phyloP scores from a whole-genome alignment of 305 asterid genomes.

The Vinca major region DNA sequence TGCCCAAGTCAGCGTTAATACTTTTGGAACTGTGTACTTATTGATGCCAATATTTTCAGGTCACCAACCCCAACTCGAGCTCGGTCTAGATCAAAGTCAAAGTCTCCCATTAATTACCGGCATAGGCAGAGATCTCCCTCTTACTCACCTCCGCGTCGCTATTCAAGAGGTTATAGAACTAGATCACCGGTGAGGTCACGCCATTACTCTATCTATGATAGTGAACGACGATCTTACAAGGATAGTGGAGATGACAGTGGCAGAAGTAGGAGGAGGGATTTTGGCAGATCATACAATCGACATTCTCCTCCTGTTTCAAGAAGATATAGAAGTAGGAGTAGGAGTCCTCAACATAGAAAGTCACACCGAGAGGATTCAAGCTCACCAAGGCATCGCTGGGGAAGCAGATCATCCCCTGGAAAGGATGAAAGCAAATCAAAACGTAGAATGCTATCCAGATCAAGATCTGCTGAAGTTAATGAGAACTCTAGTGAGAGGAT shows the following conservation, averaged over 20 bases:
- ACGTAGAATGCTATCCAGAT: conserved; percentile 56
- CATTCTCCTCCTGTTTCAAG: conserved; percentile 43
- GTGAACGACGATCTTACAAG: conserved; percentile 57
- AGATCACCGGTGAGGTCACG: conserved; percentile 81
- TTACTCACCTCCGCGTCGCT: conserved; percentile 66
- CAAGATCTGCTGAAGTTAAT: conserved; percentile 50
- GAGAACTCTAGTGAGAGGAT: background rate
- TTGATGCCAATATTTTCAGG: conserved; percentile 33
- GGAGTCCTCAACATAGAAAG: conserved; percentile 60
- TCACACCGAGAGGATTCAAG: conserved; percentile 45
- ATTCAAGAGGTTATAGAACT: conserved; percentile 56
- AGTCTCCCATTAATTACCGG: conserved; percentile 64
- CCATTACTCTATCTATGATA: conserved; percentile 59
- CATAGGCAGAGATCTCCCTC: conserved; percentile 66
- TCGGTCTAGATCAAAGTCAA: conserved; percentile 70
- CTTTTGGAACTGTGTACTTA: conserved; percentile 9
- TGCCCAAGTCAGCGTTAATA: background rate
- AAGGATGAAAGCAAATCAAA: conserved; percentile 51
- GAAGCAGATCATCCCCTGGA: conserved; percentile 19
- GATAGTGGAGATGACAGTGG: conserved; percentile 54
- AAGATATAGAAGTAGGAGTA: conserved; percentile 63
- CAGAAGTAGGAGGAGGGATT: conserved; percentile 39
- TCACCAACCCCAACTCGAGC: conserved; percentile 46
- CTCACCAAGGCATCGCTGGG: conserved; percentile 47
- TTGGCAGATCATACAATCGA: conserved; percentile 43